A percentile compares a stretch with the other conserved stretches of the same genome.
These are phyloP conservation scores for Peniophora sp. DNA, from an alignment of 1,284 basidiomycete species.

Conservation along the genomic window DNA sequence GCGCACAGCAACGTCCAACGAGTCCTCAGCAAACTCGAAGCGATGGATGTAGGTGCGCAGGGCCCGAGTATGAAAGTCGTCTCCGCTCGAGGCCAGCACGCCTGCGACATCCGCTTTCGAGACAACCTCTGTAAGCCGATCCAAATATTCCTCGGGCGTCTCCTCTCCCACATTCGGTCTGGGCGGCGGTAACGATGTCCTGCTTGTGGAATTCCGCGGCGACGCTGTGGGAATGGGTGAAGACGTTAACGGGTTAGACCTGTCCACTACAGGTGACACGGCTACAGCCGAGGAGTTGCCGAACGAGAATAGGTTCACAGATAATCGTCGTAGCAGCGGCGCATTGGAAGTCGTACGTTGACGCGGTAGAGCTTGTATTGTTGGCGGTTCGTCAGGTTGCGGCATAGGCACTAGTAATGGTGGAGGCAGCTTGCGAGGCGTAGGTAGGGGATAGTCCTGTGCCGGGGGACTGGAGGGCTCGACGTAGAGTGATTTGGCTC, in stretches of 20 bases:
- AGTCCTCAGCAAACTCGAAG: constrained; percentile 78
- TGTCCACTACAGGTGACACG: constrained; percentile 9
- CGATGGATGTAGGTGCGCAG: constrained; percentile 67
- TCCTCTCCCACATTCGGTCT: constrained; percentile 53
- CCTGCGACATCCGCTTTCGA: constrained; percentile 72
- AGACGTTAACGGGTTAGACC: constrained; percentile 19
- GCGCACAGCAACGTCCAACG: constrained; percentile 89
- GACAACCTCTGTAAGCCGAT: constrained; percentile 53
- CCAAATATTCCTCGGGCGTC: constrained; percentile 62
- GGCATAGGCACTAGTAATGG: constrained; percentile 9
- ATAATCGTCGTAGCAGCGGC: constrained; percentile 61
- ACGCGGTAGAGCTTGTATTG: constrained; percentile 26
- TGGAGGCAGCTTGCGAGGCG: constrained; percentile 3
- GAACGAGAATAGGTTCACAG: constrained; percentile 54
- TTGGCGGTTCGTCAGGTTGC: constrained; percentile 10
- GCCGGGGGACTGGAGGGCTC: constrained; percentile 4
- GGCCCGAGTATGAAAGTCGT: constrained; percentile 66
- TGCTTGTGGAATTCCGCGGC: constrained; percentile 38
- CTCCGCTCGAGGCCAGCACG: constrained; percentile 70
- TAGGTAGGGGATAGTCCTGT: constrained; percentile 5
- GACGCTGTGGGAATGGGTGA: constrained; percentile 29
- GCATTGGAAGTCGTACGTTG: constrained; percentile 60
- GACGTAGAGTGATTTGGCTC: constrained; percentile 10
- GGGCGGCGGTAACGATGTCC: constrained; percentile 36
- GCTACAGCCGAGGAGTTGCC: constrained; percentile 27